These are phyloP conservation scores for Phytophthora chlamydospora DNA, from an alignment of 352 stramenopile genomes.

Conservation along the genomic window DNA sequence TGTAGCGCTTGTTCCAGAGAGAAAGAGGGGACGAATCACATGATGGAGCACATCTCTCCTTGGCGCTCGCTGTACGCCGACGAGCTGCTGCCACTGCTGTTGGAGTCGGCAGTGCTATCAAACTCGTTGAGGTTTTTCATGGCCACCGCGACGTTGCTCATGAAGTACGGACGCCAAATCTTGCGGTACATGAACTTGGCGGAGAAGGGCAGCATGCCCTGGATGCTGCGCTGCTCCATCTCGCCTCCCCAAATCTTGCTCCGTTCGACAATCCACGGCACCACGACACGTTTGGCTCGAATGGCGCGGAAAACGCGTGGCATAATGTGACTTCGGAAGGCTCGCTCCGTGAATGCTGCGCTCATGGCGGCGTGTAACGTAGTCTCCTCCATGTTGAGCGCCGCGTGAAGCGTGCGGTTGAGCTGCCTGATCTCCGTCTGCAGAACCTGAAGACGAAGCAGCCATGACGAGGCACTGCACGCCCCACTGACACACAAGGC, in stretches of 20 bases:
- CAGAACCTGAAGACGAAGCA: slow-evolving; percentile 65
- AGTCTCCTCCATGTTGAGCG: slow-evolving; percentile 82
- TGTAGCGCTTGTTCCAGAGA: slow-evolving; percentile 24
- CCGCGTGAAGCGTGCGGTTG: slow-evolving; percentile 65
- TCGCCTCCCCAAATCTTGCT: slow-evolving; percentile 86
- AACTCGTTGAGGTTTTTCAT: slow-evolving; percentile 88
- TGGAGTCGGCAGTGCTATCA: slow-evolving; percentile 33
- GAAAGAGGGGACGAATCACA: slow-evolving; percentile 34
- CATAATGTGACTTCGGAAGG: slow-evolving; percentile 79
- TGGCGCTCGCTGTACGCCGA: slow-evolving; percentile 41
- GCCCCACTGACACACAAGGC: slow-evolving; percentile 49
- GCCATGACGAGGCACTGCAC: slow-evolving; percentile 60
- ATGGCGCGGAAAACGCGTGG: slow-evolving; percentile 78
- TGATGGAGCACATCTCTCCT: slow-evolving; percentile 44
- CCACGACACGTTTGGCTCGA: slow-evolving; percentile 78
- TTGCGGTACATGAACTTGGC: slow-evolving; percentile 85
- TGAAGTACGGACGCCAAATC: slow-evolving; percentile 85
- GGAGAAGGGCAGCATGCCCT: slow-evolving; percentile 76
- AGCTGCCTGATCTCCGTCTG: slow-evolving; percentile 72
- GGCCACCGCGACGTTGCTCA: slow-evolving; percentile 73
- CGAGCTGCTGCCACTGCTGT: slow-evolving; percentile 21
- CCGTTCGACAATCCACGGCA: slow-evolving; percentile 86
- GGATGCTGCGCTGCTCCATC: slow-evolving; percentile 67
- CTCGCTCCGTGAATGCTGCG: slow-evolving; percentile 69
- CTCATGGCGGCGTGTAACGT: slow-evolving; percentile 64